Base-by-base conservation (phyloP, 1,139 yeast genomes). In the Kurtzmaniella quercitrusa region DNA sequence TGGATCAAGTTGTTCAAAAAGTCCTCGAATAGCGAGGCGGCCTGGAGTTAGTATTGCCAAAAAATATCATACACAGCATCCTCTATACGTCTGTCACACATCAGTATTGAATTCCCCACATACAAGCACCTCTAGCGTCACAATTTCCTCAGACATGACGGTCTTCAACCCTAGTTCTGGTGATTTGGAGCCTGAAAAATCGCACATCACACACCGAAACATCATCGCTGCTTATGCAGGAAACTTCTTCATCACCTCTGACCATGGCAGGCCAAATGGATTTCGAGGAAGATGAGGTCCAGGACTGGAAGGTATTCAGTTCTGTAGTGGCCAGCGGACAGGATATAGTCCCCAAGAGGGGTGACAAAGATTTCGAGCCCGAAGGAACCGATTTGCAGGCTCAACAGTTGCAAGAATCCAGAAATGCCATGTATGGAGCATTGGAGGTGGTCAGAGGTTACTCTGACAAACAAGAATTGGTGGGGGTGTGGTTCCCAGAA, bases 301-400 rank as follows among this genome's bases (percentile, higher is more conserved):
- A 79, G 50, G 95, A 88, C 58, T 85, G 94, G 93, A 66, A 80
- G 34, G 57, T 65, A 37, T 59, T 81, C 29, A 54, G 57, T 52
- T 62, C 33, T 54, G 49, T 48, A 51, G 37, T 57, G 55, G 34
- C 52, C 57, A 9, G 50, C 56, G 25, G 57, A 54, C 17, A 51
- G 17, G 39, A 56, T 24, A 51, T 57, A 1, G 55, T 79, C n/a
- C 85, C 85, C 1, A 79, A 76, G 49, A 66, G 93, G 49, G 96
- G 96, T 2, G 93, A 82, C 47, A 91, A 91, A 60, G 96, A 88
- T 51, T 85, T 82, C 53, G 95, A 82, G 48, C 96, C 95, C 0
- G 93, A 85, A 60, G 89, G 91, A 0, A 83, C 94, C 0, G 57
- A 62, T 2, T 67, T 75, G 19, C 97, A 91, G 60, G 58, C 57